Base-by-base conservation (phyloP, 2,329 filamentous ascomycete species). In the Penicillium verrucosum region DNA sequence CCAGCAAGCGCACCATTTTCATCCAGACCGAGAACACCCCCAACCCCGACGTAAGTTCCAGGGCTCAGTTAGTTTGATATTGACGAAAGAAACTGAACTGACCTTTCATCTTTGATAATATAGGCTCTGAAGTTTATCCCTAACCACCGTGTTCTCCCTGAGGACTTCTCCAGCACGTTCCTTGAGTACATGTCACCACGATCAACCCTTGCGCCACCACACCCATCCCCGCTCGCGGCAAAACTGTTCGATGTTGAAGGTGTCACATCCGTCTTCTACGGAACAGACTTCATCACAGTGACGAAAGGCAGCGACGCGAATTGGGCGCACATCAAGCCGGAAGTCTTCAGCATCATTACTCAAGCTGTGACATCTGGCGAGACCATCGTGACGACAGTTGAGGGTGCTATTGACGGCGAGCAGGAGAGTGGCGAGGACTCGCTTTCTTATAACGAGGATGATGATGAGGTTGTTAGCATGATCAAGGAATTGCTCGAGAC, bases 401-500 rank as follows among this genome's bases (percentile, higher is more conserved):
- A 88, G 65, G 83, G 82, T 65, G 85, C 72, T 1, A 74, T 75
- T 71, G 83, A 62, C 46, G 76, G 80, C 47, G 76, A 83, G 70
- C 65, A 82, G 77, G 59, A 77, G 67, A 60, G 76, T 42, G 79
- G 80, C 60, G 83, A 84, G 59, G 91, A 96, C 67, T 89, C 85
- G 58, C 79, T 96, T 50, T 85, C 85, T 23, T 96, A 93, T 73
- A 87, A 93, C 66, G 92, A 96, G 71, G 88, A 95, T 60, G 94
- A 99, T 72, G 88, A 87, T 64, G 94, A 99, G 76, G 90, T 97
- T 11, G 89, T 99, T 9, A 89, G 91, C 57, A 97, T 97, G 94
- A 97, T 99, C 77, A 96, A 97, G 79, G 94, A 99, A 77, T 80
- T 99, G 32, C 81, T 99, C 36, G 94, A 99, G 76, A 99, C 94